Evolutionary conservation across 805 yeast genomes (phyloP).

Genomic region (Ogataea henricii): DNA sequence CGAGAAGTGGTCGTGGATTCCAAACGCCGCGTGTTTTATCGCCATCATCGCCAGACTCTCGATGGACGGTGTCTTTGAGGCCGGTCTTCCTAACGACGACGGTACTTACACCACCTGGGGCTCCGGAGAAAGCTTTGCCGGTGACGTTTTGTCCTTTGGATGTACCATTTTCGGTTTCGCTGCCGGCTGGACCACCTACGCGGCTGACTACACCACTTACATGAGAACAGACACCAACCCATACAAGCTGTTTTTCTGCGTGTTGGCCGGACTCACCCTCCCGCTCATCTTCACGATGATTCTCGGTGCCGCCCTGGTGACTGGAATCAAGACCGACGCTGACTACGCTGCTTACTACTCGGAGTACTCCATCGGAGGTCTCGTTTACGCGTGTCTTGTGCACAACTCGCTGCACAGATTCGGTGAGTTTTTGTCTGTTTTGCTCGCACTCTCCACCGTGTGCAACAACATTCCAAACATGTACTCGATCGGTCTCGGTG

Average conservation of each 20-base stretch:
- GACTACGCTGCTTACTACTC: slow-evolving; percentile 54
- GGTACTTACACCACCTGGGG: slow-evolving; percentile 37
- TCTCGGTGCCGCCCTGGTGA: slow-evolving; percentile 84
- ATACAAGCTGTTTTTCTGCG: slow-evolving; percentile 60
- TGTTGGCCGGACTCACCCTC: slow-evolving; percentile 60
- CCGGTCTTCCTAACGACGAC: slow-evolving; percentile 41
- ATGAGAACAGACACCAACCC: slow-evolving; percentile 68
- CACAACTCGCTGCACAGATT: slow-evolving; percentile 81
- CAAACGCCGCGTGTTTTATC: slow-evolving; percentile 70
- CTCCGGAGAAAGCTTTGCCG: slow-evolving; percentile 71
- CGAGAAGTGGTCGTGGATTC: slow-evolving; percentile 89
- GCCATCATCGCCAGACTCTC: slow-evolving; percentile 78
- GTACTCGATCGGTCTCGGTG: slow-evolving; percentile 86
- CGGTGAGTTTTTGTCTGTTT: slow-evolving; percentile 86
- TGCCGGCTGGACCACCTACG: slow-evolving; percentile 92
- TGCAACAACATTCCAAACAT: slow-evolving; percentile 92
- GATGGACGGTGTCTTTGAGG: slow-evolving; percentile 61
- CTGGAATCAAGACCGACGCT: slow-evolving; percentile 55
- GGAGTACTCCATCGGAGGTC: slow-evolving; percentile 71
- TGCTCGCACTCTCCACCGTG: slow-evolving; percentile 82
- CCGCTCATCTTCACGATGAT: slow-evolving; percentile 75
- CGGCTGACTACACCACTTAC: slow-evolving; percentile 90
- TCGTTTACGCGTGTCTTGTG: slow-evolving; percentile 76
- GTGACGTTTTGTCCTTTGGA: slow-evolving; percentile 76
- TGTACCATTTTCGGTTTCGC: slow-evolving; percentile 85